phyloP scores from a whole-genome alignment of 257 asterid genomes.

The Rehmannia glutinosa region DNA sequence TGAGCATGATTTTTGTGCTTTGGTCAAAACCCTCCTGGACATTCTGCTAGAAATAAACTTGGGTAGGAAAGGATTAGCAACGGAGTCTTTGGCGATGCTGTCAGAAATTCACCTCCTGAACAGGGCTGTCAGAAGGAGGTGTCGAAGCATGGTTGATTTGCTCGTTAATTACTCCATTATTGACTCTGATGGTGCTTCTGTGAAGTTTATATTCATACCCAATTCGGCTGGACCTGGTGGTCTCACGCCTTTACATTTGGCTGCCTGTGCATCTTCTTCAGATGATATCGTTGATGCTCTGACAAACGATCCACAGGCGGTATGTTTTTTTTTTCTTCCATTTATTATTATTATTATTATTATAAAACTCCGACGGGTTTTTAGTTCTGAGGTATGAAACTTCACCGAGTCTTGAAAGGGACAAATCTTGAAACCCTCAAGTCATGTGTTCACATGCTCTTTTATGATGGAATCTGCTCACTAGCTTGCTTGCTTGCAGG shows the following conservation, averaged over 20 bases:
- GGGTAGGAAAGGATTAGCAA: constrained; percentile 41
- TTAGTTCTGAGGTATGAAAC: no score
- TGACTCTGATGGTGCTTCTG: constrained; percentile 28
- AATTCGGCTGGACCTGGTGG: constrained; percentile 78
- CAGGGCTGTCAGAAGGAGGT: constrained; percentile 73
- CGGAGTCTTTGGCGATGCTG: constrained; percentile 60
- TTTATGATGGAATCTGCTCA: background rate
- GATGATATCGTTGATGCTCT: constrained; percentile 62
- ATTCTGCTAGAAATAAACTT: constrained; percentile 58
- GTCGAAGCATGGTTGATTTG: constrained; percentile 56
- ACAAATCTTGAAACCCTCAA: background rate
- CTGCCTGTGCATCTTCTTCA: constrained; percentile 57
- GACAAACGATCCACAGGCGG: constrained; percentile 79
- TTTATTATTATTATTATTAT: background rate
- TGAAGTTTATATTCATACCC: constrained; percentile 52
- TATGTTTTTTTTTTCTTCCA: constrained; percentile 19
- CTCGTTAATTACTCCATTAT: constrained; percentile 42
- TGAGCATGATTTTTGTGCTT: constrained; percentile 66
- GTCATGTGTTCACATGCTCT: background rate
- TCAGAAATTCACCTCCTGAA: constrained; percentile 70
- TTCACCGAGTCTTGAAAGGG: background rate
- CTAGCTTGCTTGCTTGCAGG: background rate
- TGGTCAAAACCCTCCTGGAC: constrained; percentile 67
- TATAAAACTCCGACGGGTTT: constrained; percentile 36
- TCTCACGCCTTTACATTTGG: constrained; percentile 79